Percentiles rank a stretch among this genome's conserved stretches.
Conservation (phyloP, 2,329 filamentous ascomycete species). For the Venturia aucupariae region DNA sequence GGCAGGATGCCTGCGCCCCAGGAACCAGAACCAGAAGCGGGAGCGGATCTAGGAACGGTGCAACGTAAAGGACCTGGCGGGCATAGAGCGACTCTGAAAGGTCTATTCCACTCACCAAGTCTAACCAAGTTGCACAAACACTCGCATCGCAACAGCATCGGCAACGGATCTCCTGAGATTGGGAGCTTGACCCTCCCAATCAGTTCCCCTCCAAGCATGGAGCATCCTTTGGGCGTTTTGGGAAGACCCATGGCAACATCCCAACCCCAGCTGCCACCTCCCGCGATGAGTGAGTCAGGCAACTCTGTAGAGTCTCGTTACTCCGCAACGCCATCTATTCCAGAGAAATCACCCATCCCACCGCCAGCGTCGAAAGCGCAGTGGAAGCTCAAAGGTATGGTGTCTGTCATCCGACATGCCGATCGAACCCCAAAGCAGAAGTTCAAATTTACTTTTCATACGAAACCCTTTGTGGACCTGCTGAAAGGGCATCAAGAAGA, state of each 20-base stretch:
- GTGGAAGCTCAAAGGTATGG: slow-evolving; percentile 97
- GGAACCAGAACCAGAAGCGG: slow-evolving; percentile 22
- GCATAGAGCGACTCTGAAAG: slow-evolving; percentile 37
- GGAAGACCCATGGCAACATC: slow-evolving; percentile 18
- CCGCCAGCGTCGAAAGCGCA: slow-evolving; percentile 67
- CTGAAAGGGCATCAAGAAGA: slow-evolving; percentile 95
- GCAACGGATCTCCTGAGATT: slow-evolving; percentile 38
- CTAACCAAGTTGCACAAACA: slow-evolving; percentile 46
- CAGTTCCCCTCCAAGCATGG: slow-evolving; percentile 35
- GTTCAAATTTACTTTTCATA: slow-evolving; percentile 98
- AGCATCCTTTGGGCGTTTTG: slow-evolving; percentile 21
- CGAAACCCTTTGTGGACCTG: slow-evolving; percentile 87
- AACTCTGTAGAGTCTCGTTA: slow-evolving; percentile 13
- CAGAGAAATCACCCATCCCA: slow-evolving; percentile 26
- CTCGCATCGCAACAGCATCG: slow-evolving; percentile 27
- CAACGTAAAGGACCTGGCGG: slow-evolving; percentile 34
- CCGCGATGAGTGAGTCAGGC: slow-evolving; percentile 6
- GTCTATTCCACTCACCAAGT: slow-evolving; percentile 55
- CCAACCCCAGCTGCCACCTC: slow-evolving; percentile 22
- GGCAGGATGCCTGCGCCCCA: slow-evolving; percentile 28
- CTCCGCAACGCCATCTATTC: slow-evolving; percentile 14
- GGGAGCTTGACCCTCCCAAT: slow-evolving; percentile 33
- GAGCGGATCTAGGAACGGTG: slow-evolving; percentile 13
- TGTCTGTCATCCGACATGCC: slow-evolving; percentile 91
- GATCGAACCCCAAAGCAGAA: slow-evolving; percentile 98